phyloP scores from a whole-genome alignment of 140 eudicot species.

The Bidens hawaiensis region DNA sequence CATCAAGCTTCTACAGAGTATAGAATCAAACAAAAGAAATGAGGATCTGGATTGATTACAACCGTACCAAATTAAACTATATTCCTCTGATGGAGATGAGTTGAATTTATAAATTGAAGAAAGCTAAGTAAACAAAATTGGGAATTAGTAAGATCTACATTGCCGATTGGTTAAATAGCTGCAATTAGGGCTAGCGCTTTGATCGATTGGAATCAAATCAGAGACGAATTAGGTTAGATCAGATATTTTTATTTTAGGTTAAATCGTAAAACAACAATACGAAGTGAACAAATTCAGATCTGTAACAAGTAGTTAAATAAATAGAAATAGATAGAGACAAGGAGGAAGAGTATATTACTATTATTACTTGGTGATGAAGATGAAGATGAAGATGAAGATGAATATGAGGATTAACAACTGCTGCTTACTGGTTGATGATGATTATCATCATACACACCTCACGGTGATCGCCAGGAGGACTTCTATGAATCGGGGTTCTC shows the following conservation, averaged over 20 bases:
- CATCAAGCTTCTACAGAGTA: neutral
- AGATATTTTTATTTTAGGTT: neutral
- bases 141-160: conserved; percentile 10
- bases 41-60: neutral
- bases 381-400: neutral
- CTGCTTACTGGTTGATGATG: conserved; percentile 21
- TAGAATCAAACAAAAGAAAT: neutral
- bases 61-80: neutral
- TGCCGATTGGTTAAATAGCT: neutral
- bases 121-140: neutral
- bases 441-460: conserved; percentile 18
- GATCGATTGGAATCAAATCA: neutral
- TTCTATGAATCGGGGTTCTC: neutral
- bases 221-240: conserved; percentile 14
- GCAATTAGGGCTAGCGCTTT: conserved; percentile 20
- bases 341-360: too few species aligned
- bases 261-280: neutral
- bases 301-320: neutral
- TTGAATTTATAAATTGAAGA: neutral
- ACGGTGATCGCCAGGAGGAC: neutral
- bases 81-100: neutral
- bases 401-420: conserved; percentile 2
- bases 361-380: conserved; percentile 10
- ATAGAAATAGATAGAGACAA: too few species aligned
- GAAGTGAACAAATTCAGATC: conserved; percentile 15